These are phyloP conservation scores for Phytophthora aleatoria DNA, from an alignment of 352 stramenopile genomes.

Conservation along the genomic window DNA sequence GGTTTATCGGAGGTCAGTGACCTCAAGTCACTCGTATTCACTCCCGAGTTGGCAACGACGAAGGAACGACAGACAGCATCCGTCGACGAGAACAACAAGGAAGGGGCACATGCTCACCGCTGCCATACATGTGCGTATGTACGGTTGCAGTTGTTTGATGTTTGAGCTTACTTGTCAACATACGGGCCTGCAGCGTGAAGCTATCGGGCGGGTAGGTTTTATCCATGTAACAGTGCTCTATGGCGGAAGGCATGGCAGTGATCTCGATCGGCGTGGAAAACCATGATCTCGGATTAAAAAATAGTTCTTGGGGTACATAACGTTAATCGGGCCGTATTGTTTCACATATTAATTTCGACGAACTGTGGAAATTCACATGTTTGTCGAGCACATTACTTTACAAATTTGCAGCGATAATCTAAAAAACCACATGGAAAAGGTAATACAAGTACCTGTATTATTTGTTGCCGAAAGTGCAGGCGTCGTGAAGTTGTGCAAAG, in stretches of 20 bases:
- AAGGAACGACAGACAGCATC: slow-evolving; percentile 7
- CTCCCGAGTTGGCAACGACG: background rate
- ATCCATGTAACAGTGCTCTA: slow-evolving; percentile 1
- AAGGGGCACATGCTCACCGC: background rate
- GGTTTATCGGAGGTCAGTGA: background rate
- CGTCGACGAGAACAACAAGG: slow-evolving; percentile 13
- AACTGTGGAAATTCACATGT: slow-evolving; percentile 2
- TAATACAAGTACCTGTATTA: too few relatives aligned
- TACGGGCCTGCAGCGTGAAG: slow-evolving; percentile 5
- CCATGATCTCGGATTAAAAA: background rate
- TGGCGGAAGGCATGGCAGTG: background rate
- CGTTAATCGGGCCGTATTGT: background rate
- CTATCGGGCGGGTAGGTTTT: background rate
- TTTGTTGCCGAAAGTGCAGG: too few relatives aligned
- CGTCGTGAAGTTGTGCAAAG: too few relatives aligned
- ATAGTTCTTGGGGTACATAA: too few relatives aligned
- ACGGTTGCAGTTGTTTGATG: slow-evolving; percentile 11
- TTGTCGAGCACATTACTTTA: slow-evolving; percentile 3
- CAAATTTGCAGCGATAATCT: background rate
- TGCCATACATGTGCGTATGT: slow-evolving; percentile 1
- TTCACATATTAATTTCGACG: background rate
- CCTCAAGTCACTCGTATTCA: background rate
- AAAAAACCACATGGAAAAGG: too few relatives aligned
- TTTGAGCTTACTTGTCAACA: slow-evolving; percentile 3
- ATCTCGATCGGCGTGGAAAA: background rate